phyloP scores from a whole-genome alignment of 805 yeast genomes.

The Saturnispora gosingensis region DNA sequence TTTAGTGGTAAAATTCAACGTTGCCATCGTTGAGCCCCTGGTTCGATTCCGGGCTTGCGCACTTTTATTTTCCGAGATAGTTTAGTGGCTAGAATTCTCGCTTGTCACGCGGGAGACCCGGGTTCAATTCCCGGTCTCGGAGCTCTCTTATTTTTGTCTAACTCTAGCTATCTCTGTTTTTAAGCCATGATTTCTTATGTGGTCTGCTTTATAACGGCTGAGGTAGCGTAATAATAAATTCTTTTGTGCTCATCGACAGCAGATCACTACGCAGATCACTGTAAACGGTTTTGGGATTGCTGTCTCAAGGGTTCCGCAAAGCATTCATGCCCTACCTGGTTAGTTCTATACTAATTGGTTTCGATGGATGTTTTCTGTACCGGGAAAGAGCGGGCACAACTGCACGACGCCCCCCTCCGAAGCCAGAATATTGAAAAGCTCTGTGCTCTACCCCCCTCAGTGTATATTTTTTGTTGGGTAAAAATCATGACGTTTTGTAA shows the following conservation, averaged over 20 bases:
- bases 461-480: background rate
- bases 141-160: slow-evolving; percentile 13
- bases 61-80: slow-evolving; percentile 27
- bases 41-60: slow-evolving; percentile 25
- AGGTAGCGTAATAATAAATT: background rate
- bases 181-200: background rate
- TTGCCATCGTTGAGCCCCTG: slow-evolving; percentile 25
- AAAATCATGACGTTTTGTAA: background rate
- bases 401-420: too few species aligned
- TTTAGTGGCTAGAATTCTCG: slow-evolving; percentile 34
- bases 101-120: slow-evolving; percentile 37
- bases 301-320: too few species aligned
- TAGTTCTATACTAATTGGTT: too few species aligned
- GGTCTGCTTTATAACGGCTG: background rate
- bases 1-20: slow-evolving; percentile 24
- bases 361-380: too few species aligned
- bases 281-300: too few species aligned
- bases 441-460: too few species aligned
- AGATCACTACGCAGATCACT: background rate
- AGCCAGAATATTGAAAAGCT: too few species aligned
- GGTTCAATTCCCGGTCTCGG: slow-evolving; percentile 36
- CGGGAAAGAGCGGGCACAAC: too few species aligned
- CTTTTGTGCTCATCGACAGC: background rate
- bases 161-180: background rate
- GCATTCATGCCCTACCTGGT: too few species aligned